These are phyloP conservation scores for Paramecium caudatum DNA, from an alignment of 73 alveolate genomes.

Conservation along the genomic window DNA sequence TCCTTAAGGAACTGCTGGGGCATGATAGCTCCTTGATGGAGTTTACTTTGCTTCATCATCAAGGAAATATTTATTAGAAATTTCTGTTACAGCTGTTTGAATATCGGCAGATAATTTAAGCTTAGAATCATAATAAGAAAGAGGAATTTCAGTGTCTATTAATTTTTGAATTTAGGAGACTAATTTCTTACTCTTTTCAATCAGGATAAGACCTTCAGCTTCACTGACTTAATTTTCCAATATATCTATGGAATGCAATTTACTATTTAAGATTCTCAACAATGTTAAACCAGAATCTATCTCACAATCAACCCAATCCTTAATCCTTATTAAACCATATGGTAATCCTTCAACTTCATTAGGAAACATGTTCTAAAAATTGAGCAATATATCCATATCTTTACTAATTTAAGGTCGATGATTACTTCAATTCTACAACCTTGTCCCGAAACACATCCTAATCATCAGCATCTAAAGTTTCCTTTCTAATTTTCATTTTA, in stretches of 20 bases:
- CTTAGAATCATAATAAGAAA: neutral
- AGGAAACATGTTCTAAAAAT: conserved; percentile 26
- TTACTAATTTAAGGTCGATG: neutral
- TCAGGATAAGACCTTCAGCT: neutral
- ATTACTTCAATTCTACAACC: conserved; percentile 60
- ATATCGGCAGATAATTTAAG: neutral
- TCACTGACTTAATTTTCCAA: conserved; percentile 27
- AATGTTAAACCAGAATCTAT: neutral
- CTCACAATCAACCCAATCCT: conserved; percentile 48
- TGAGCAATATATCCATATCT: conserved; percentile 39
- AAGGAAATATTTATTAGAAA: neutral
- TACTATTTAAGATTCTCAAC: conserved; percentile 31
- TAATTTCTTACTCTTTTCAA: neutral
- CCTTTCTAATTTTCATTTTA: neutral
- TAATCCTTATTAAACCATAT: neutral
- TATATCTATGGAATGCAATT: conserved; percentile 61
- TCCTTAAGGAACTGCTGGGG: neutral
- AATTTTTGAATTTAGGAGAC: neutral
- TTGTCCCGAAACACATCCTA: conserved; percentile 29
- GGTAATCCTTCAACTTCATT: conserved; percentile 27
- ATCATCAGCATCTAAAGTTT: neutral
- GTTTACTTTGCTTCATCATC: conserved; percentile 41
- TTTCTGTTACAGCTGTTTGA: conserved; percentile 1
- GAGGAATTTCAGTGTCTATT: conserved; percentile 27
- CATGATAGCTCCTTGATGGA: neutral